These are phyloP conservation scores for Beta macrorhiza DNA, from an alignment of 179 eudicot genomes.

Conservation along the genomic window DNA sequence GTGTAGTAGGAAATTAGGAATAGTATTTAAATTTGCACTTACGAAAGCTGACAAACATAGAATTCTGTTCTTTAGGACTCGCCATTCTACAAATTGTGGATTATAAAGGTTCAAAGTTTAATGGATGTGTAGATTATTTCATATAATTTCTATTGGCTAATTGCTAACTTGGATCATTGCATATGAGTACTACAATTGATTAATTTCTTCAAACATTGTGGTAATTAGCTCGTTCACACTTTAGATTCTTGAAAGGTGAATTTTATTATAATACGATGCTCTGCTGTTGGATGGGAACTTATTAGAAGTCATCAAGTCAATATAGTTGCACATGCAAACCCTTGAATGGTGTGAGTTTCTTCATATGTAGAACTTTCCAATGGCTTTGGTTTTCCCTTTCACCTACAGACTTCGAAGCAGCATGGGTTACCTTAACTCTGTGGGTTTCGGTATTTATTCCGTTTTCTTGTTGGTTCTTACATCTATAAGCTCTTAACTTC, in stretches of 20 bases:
- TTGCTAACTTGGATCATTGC: too few species aligned
- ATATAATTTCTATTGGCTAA: too few species aligned
- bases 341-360: constrained; percentile 8
- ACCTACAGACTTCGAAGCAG: not conserved
- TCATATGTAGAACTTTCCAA: constrained; percentile 7
- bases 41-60: not conserved
- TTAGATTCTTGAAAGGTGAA: not conserved
- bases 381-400: constrained; percentile 6
- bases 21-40: not conserved
- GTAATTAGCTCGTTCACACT: not conserved
- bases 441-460: not conserved
- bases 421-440: constrained; percentile 8
- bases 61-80: not conserved
- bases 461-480: not conserved
- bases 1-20: not conserved
- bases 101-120: not conserved
- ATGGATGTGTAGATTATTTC: not conserved
- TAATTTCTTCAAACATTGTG: too few species aligned
- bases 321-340: constrained; percentile 5
- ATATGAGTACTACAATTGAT: too few species aligned
- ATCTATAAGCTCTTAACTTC: not conserved
- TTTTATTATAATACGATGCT: not conserved
- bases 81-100: not conserved
- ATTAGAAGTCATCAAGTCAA: not conserved
- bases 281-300: not conserved